These are phyloP conservation scores for Gillenia trifoliata DNA, from an alignment of 306 rosid species.

Conservation along the genomic window DNA sequence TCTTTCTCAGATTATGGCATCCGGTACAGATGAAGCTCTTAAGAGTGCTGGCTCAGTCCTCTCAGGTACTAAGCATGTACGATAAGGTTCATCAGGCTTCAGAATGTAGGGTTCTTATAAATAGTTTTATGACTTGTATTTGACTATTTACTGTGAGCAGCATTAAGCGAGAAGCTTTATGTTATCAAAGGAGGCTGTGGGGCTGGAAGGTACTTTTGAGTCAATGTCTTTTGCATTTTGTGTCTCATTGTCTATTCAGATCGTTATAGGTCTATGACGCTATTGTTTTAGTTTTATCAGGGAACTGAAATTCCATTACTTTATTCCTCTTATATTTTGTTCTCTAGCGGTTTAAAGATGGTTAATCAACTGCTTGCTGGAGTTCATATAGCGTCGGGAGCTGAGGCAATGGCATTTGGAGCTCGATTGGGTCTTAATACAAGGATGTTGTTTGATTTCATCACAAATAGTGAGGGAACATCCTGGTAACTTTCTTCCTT, in stretches of 20 bases:
- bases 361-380: constrained; percentile 97
- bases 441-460: constrained; percentile 62
- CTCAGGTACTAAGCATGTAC: constrained; percentile 50
- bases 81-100: constrained; percentile 17
- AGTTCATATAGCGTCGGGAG: constrained; percentile 92
- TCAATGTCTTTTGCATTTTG: constrained; percentile 9
- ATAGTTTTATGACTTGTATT: constrained; percentile 24
- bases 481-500: constrained; percentile 62
- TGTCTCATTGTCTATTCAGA: background rate
- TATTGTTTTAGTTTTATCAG: background rate
- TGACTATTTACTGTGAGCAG: constrained; percentile 42
- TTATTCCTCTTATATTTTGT: constrained; percentile 19
- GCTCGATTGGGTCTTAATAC: constrained; percentile 87
- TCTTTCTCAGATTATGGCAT: constrained; percentile 75
- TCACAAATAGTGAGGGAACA: constrained; percentile 69
- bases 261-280: constrained; percentile 6
- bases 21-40: constrained; percentile 83
- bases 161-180: constrained; percentile 92
- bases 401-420: constrained; percentile 96
- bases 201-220: constrained; percentile 73
- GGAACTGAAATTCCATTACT: constrained; percentile 3
- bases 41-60: constrained; percentile 71
- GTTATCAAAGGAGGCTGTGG: constrained; percentile 85
- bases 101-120: constrained; percentile 12
- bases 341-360: constrained; percentile 85